phyloP scores from a whole-genome alignment of 2,329 filamentous ascomycete genomes.

The Pseudogymnoascus sp. region DNA sequence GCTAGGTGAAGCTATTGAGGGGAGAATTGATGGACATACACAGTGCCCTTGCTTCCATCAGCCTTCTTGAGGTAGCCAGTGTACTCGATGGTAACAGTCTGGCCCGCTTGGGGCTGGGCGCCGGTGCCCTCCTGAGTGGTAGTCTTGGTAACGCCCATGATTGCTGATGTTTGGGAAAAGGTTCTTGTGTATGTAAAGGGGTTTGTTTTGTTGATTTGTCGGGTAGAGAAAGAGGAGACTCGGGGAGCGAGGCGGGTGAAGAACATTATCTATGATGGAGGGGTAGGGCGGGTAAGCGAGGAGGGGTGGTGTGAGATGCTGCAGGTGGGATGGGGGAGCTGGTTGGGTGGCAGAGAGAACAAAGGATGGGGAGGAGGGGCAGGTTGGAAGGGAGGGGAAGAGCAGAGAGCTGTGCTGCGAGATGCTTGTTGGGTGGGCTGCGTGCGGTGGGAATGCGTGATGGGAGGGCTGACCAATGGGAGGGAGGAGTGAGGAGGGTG shows the following conservation, averaged over 20 bases:
- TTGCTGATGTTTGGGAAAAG: slow-evolving; percentile 25
- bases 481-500: not conserved
- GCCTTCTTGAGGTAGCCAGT: slow-evolving; percentile 75
- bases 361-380: not conserved
- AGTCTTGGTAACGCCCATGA: slow-evolving; percentile 68
- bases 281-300: not conserved
- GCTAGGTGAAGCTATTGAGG: slow-evolving; percentile 9
- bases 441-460: not conserved
- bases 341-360: not conserved
- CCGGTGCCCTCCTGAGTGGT: slow-evolving; percentile 53
- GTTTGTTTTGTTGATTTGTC: not conserved
- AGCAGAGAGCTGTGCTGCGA: too few species aligned
- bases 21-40: slow-evolving; percentile 45
- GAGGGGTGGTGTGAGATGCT: not conserved
- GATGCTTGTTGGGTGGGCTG: not conserved
- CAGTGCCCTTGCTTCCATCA: slow-evolving; percentile 54
- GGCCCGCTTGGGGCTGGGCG: slow-evolving; percentile 52
- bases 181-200: slow-evolving; percentile 10
- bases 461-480: not conserved
- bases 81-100: slow-evolving; percentile 82
- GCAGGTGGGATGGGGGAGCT: not conserved
- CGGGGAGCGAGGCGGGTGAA: not conserved
- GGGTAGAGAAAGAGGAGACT: not conserved
- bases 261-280: not conserved
- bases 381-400: not conserved